Conservation (phyloP, 148 eudicot genomes). For the Camellia sinensis region DNA sequence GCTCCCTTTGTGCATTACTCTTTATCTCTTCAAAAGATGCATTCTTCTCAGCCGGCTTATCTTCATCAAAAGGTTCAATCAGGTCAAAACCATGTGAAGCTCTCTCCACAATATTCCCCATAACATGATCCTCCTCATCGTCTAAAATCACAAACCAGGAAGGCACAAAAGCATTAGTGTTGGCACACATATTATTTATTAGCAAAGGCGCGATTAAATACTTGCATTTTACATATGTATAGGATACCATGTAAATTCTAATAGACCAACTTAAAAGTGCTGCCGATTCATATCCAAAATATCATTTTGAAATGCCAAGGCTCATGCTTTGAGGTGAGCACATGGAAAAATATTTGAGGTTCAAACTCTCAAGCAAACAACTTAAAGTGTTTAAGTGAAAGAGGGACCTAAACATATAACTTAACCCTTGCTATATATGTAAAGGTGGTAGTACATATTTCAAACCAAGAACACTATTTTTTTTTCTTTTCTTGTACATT, state of each 20-base stretch:
- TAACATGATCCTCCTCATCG: constrained; percentile 8
- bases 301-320: not conserved
- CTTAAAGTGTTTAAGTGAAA: not conserved
- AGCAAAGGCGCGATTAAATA: not conserved
- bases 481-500: no score
- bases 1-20: constrained; percentile 18
- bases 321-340: no score
- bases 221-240: not conserved
- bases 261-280: not conserved
- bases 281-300: not conserved
- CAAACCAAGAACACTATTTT: no score
- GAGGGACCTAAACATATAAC: not conserved
- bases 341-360: not conserved
- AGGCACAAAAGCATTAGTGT: not conserved
- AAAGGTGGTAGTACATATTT: not conserved
- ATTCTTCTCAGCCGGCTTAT: constrained; percentile 24
- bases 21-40: constrained; percentile 26
- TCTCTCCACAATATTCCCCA: constrained; percentile 19
- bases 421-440: not conserved
- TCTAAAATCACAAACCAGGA: constrained; percentile 23
- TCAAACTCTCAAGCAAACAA: not conserved
- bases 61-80: constrained; percentile 30
- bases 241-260: not conserved
- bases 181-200: not conserved
- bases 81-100: constrained; percentile 30